phyloP scores from a whole-genome alignment of 768 basidiomycete species.

The Podaxis sp. region DNA sequence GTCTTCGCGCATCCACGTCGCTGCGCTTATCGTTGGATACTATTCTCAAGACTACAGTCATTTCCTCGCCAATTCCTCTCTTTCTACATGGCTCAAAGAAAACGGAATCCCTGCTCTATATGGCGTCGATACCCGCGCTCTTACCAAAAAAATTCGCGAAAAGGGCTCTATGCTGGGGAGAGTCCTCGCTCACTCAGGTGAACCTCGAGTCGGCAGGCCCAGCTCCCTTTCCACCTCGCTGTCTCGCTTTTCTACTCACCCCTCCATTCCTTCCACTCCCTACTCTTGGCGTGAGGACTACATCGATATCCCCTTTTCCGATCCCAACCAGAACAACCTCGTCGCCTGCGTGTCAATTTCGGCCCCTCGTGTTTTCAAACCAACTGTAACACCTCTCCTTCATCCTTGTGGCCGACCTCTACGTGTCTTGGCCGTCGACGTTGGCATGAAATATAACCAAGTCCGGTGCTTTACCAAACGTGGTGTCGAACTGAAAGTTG shows the following conservation, averaged over 20 bases:
- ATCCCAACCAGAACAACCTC: conserved; percentile 88
- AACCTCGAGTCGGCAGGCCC: conserved; percentile 40
- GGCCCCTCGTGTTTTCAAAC: conserved; percentile 66
- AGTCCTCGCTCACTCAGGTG: conserved; percentile 65
- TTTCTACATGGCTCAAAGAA: conserved; percentile 93
- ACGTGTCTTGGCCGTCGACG: conserved; percentile 89
- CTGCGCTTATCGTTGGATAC: conserved; percentile 89
- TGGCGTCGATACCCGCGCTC: conserved; percentile 93
- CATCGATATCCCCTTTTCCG: conserved; percentile 76
- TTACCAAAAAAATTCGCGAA: conserved; percentile 95
- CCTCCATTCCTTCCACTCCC: conserved; percentile 52
- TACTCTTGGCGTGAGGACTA: conserved; percentile 83
- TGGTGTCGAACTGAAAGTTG: conserved; percentile 94
- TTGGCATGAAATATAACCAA: conserved; percentile 99
- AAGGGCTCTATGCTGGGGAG: conserved; percentile 92
- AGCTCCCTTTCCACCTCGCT: conserved; percentile 23
- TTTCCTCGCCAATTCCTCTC: conserved; percentile 85
- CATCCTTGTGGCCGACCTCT: conserved; percentile 82
- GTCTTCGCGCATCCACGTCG: conserved; percentile 91
- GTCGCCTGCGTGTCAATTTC: conserved; percentile 86
- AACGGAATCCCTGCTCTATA: conserved; percentile 92
- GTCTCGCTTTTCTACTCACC: conserved; percentile 28
- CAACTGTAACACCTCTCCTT: conserved; percentile 50
- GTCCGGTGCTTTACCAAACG: conserved; percentile 93
- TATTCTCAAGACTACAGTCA: conserved; percentile 96